Percentiles rank a stretch among this genome's conserved stretches.
Evolutionary conservation across 2,329 filamentous ascomycete genomes (phyloP).

Genomic region (Cryphonectria japonica): DNA sequence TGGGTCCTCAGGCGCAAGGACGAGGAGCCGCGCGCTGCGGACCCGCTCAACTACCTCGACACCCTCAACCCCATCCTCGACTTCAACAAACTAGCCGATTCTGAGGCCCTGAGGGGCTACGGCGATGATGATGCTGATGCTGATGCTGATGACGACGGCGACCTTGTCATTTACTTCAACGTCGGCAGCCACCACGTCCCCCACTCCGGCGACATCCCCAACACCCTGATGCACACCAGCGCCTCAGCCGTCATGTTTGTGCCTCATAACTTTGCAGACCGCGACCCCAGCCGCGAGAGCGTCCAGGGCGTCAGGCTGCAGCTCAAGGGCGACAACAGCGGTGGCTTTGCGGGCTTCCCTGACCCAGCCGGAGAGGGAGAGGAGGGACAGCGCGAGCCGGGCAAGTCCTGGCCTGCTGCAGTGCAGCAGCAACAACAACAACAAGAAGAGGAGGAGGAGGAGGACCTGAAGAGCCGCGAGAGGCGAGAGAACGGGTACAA

Average conservation of each 20-base stretch:
- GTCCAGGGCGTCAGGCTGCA: constrained; percentile 32
- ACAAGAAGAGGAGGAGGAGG: neutral
- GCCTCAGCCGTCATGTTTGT: constrained; percentile 43
- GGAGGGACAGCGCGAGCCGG: constrained; percentile 2
- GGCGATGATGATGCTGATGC: constrained; percentile 37
- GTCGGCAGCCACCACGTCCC: constrained; percentile 50
- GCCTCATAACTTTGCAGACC: constrained; percentile 45
- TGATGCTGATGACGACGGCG: constrained; percentile 29
- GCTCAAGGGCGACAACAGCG: constrained; percentile 28
- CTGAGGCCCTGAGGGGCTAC: constrained; percentile 33
- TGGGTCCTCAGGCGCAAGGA: constrained; percentile 50
- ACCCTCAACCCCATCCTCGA: constrained; percentile 44
- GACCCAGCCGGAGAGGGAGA: neutral
- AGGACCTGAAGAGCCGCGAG: constrained; percentile 21
- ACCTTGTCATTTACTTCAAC: constrained; percentile 46
- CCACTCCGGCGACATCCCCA: constrained; percentile 48
- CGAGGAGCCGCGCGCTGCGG: constrained; percentile 43
- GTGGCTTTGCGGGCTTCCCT: constrained; percentile 29
- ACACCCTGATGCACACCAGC: constrained; percentile 47
- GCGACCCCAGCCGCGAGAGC: constrained; percentile 41
- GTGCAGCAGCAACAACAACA: neutral
- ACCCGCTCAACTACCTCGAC: constrained; percentile 43
- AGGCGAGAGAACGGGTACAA: constrained; percentile 17
- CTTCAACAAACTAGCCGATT: constrained; percentile 44
- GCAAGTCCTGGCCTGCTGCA: constrained; percentile 13